Base-by-base conservation (phyloP, 441 rosid species). In the Gossypium schwendimanii region DNA sequence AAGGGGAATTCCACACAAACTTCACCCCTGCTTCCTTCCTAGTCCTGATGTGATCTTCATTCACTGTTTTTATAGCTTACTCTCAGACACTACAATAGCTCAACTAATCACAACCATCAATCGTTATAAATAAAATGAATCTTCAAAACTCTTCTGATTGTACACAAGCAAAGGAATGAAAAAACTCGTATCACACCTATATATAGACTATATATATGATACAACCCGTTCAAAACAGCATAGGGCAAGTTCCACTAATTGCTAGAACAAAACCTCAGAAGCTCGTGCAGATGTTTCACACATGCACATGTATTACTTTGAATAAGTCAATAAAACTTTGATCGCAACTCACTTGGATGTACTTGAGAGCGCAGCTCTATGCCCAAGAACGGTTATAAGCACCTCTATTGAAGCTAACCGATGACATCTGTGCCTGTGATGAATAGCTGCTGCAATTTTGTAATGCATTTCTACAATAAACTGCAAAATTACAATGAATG, bases 401-500 rank as follows among this genome's bases (percentile, higher is more conserved):
- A 88, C 97, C 86, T 93, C 95, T 63, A 93, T 75, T 63, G 87
- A 89, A 60, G 94, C 97, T 86, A 96, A 79, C 78, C 82, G 87
- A 84, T 86, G 91, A 78, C 94, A 85, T 71, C 81, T 86, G 77
- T 91, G 99, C 83, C 99, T 84, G 73, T 86, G 88, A 86, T 93
- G 93, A 75, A 78, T 80, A 50, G 98, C 98, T 50, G 91, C 89
- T 61, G 90, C 80, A 75, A 91, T 80, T 83, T 84, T 87, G 79
- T 93, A 89, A 83, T 93, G 97, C 79, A 90, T 88, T 87, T 93
- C 97, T 69, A 88, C 78, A 54, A 93, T 83, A 75, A 96, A 89
- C 99, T 96, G 92, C 81, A 80, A 4, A 71, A 65, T 44, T 59
- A 78, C 75, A 73, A 65, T 47, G 73, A 76, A 71, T 36, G 41